Conservation (phyloP, 768 basidiomycete species). For the Hypholoma sublateritium region DNA sequence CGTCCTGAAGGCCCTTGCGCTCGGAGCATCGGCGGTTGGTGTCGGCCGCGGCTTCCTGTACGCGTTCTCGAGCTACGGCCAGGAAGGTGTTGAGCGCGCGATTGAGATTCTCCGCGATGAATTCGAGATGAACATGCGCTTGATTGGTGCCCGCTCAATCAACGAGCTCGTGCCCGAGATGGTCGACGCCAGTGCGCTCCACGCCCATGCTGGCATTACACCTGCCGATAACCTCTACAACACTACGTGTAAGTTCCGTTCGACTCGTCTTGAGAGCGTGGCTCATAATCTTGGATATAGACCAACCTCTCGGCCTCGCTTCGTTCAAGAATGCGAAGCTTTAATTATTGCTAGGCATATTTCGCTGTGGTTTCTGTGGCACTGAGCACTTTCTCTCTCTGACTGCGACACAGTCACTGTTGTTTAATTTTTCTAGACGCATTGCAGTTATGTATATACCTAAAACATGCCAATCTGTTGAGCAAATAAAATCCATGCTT, state of each 20-base stretch:
- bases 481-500: too few species aligned
- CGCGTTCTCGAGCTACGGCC: conserved; percentile 84
- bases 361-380: neutral
- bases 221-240: conserved; percentile 74
- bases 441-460: neutral
- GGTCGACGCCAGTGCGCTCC: conserved; percentile 83
- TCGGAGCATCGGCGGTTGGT: conserved; percentile 69
- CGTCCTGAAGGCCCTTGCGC: conserved; percentile 74
- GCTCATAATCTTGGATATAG: conserved; percentile 6
- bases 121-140: conserved; percentile 96
- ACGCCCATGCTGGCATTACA: conserved; percentile 61
- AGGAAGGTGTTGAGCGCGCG: conserved; percentile 81
- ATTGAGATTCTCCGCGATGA: conserved; percentile 87
- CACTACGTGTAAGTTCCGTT: conserved; percentile 64
- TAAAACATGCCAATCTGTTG: neutral
- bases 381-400: neutral
- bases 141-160: conserved; percentile 81
- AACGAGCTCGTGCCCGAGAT: conserved; percentile 81
- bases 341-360: neutral
- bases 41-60: conserved; percentile 86
- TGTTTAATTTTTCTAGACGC: neutral
- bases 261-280: neutral
- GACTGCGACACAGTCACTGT: neutral
- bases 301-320: conserved; percentile 20
- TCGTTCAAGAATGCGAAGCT: conserved; percentile 24